These are phyloP conservation scores for Friedmanniomyces endolithicus DNA, from an alignment of 495 filamentous ascomycete species.

Conservation along the genomic window DNA sequence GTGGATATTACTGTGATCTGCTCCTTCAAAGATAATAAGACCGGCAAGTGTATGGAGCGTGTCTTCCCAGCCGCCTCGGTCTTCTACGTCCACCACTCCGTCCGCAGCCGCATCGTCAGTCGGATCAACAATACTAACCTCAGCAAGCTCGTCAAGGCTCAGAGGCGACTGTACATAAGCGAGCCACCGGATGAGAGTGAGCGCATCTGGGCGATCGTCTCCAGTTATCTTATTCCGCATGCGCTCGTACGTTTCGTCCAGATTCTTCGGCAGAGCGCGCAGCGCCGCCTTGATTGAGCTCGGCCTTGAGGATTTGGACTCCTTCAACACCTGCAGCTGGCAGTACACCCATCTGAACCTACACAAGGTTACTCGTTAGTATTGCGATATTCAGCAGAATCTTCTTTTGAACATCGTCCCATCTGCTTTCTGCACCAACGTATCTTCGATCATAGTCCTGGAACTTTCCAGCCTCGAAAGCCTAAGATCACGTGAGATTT, in stretches of 20 bases:
- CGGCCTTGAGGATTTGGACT: conserved; percentile 2
- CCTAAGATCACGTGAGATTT: conserved; percentile 9
- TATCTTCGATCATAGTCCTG: conserved; percentile 12
- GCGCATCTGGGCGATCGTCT: conserved; percentile 5
- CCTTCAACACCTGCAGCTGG: conserved; percentile 19
- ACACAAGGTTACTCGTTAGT: neutral
- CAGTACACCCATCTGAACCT: conserved; percentile 22
- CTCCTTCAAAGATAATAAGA: conserved; percentile 8
- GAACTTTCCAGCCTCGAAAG: conserved; percentile 1
- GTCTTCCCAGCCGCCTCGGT: conserved; percentile 7
- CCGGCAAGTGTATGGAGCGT: conserved; percentile 16
- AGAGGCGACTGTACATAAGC: conserved; percentile 17
- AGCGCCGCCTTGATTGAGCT: conserved; percentile 14
- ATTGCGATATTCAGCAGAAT: neutral
- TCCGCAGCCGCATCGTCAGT: neutral
- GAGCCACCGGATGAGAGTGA: conserved; percentile 20
- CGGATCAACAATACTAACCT: conserved; percentile 9
- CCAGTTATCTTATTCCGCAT: conserved; percentile 17
- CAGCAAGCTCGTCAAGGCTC: conserved; percentile 16
- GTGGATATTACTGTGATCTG: no score
- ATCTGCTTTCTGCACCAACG: conserved; percentile 16
- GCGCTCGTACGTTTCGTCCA: conserved; percentile 26
- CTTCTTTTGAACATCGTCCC: conserved; percentile 19
- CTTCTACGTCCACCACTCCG: conserved; percentile 7
- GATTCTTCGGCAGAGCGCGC: conserved; percentile 9